Percentiles rank a stretch among this genome's conserved stretches.
Evolutionary conservation across 768 basidiomycete genomes (phyloP).

Genomic region (Lactifluus rugatus): DNA sequence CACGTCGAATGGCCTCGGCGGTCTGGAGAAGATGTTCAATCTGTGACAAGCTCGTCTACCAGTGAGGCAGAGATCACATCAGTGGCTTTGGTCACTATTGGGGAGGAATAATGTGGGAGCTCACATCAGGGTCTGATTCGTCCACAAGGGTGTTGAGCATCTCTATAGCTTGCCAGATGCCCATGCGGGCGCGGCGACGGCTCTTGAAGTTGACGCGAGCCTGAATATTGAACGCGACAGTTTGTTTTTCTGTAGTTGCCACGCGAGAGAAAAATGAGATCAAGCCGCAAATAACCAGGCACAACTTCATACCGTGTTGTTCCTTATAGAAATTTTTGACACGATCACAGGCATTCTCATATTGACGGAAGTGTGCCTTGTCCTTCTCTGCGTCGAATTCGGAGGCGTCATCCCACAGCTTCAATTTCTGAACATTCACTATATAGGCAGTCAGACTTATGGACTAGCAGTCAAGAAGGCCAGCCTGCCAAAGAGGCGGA

Average conservation of each 20-base stretch:
- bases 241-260: slow-evolving; percentile 64
- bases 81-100: background rate
- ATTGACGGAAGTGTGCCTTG: slow-evolving; percentile 61
- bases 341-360: slow-evolving; percentile 65
- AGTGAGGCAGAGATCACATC: background rate
- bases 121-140: slow-evolving; percentile 83
- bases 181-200: slow-evolving; percentile 61
- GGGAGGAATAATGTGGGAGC: slow-evolving; percentile 13
- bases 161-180: slow-evolving; percentile 79
- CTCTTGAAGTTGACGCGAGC: slow-evolving; percentile 67
- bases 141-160: slow-evolving; percentile 81
- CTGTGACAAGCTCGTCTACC: slow-evolving; percentile 65
- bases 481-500: slow-evolving; percentile 2
- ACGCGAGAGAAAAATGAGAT: background rate
- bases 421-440: slow-evolving; percentile 66
- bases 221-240: slow-evolving; percentile 72
- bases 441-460: background rate
- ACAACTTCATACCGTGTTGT: slow-evolving; percentile 49
- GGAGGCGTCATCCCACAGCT: slow-evolving; percentile 45
- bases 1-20: slow-evolving; percentile 78
- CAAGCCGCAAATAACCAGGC: background rate
- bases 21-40: slow-evolving; percentile 89
- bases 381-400: slow-evolving; percentile 54
- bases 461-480: background rate
- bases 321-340: slow-evolving; percentile 72